phyloP scores from a whole-genome alignment of 179 eudicot genomes.

The Spergularia azorica region DNA sequence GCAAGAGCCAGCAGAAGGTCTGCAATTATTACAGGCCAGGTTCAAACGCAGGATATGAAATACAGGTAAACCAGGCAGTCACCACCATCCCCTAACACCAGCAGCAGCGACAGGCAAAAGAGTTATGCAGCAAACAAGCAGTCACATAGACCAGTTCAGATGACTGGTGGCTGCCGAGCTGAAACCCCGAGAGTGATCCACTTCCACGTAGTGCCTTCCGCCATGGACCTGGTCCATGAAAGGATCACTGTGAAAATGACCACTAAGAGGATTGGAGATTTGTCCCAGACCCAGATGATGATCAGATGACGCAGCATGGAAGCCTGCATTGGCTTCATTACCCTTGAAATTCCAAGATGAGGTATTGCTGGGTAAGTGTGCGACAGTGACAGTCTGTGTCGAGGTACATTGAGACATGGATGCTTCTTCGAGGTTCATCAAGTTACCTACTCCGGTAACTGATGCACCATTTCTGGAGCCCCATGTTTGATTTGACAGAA shows the following conservation, averaged over 20 bases:
- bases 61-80: not conserved
- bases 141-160: slow-evolving; percentile 67
- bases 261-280: slow-evolving; percentile 38
- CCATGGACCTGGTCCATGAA: slow-evolving; percentile 48
- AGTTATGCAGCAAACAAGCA: not conserved
- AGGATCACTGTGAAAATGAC: slow-evolving; percentile 40
- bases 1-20: not conserved
- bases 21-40: slow-evolving; percentile 18
- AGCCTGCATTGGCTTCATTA: slow-evolving; percentile 35
- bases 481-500: slow-evolving; percentile 97
- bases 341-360: slow-evolving; percentile 60
- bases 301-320: slow-evolving; percentile 34
- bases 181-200: slow-evolving; percentile 54
- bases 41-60: not conserved
- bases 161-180: slow-evolving; percentile 54
- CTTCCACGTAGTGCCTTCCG: slow-evolving; percentile 56
- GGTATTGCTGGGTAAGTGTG: slow-evolving; percentile 40
- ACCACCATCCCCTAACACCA: not conserved
- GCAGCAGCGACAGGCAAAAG: not conserved
- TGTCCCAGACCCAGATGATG: slow-evolving; percentile 61
- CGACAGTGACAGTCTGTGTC: slow-evolving; percentile 35
- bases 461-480: slow-evolving; percentile 57
- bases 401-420: slow-evolving; percentile 44
- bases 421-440: slow-evolving; percentile 41
- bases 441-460: slow-evolving; percentile 40